Percentiles rank a stretch among this genome's conserved stretches.
These are phyloP conservation scores for Pythium grandisporangium DNA, from an alignment of 352 stramenopile genomes.

Conservation along the genomic window DNA sequence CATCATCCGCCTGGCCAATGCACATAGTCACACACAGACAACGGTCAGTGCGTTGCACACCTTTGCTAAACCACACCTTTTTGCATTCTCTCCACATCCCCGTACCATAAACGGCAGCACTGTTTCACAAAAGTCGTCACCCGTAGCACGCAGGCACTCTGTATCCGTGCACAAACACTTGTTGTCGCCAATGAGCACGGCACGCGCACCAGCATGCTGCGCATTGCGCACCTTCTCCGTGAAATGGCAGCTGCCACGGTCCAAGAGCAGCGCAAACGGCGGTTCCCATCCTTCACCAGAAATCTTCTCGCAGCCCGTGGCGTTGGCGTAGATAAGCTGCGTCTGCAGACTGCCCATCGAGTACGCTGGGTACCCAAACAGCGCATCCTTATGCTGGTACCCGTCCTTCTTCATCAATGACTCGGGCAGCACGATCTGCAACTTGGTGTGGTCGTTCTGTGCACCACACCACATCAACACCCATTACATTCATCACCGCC, in stretches of 20 bases:
- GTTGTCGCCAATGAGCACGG: constrained; percentile 95
- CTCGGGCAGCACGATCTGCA: constrained; percentile 83
- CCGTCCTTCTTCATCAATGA: constrained; percentile 88
- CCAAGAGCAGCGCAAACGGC: constrained; percentile 94
- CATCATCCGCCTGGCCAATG: constrained; percentile 86
- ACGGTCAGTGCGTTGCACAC: no score
- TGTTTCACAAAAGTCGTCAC: constrained; percentile 82
- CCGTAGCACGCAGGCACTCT: constrained; percentile 57
- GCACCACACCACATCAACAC: background rate
- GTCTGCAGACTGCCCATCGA: constrained; percentile 77
- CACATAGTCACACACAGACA: constrained; percentile 10
- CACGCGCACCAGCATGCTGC: constrained; percentile 89
- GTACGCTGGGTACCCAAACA: constrained; percentile 96
- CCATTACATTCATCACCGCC: no score
- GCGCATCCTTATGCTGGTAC: constrained; percentile 94
- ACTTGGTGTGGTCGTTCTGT: constrained; percentile 86
- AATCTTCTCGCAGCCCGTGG: constrained; percentile 76
- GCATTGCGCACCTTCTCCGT: constrained; percentile 92
- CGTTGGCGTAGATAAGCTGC: constrained; percentile 86
- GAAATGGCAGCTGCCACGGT: constrained; percentile 95
- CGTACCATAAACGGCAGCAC: constrained; percentile 76
- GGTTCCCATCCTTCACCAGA: constrained; percentile 73
- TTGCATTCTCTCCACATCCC: no score
- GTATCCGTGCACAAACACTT: constrained; percentile 91
- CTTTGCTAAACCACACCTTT: no score